Conservation (phyloP, 768 basidiomycete species). For the Termitomyces sp. region DNA sequence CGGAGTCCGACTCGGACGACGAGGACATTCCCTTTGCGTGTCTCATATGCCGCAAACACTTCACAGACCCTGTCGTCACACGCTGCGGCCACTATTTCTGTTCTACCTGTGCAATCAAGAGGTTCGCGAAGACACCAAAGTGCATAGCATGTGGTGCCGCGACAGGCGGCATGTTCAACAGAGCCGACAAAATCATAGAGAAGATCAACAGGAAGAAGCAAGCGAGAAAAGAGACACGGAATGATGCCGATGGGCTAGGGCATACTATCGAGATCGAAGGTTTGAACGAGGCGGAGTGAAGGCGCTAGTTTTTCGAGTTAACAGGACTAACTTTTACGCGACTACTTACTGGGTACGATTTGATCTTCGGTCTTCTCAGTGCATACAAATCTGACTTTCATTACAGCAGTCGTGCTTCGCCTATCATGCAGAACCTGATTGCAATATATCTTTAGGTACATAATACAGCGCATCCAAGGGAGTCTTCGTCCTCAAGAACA, state of each 20-base stretch:
- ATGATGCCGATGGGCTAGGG: conserved; percentile 30
- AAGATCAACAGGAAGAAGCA: conserved; percentile 76
- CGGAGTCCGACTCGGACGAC: conserved; percentile 68
- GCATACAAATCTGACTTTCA: conserved; percentile 1
- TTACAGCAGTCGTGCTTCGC: background rate
- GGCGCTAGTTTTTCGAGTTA: conserved; percentile 20
- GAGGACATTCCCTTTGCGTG: conserved; percentile 99
- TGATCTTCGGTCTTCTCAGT: conserved; percentile 4
- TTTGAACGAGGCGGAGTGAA: conserved; percentile 25
- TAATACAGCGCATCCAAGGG: background rate
- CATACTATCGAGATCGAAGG: conserved; percentile 61
- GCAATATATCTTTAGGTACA: background rate
- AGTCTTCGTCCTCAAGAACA: background rate
- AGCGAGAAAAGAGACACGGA: conserved; percentile 47
- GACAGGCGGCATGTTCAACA: conserved; percentile 95
- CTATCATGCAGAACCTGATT: conserved; percentile 1
- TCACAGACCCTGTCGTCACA: conserved; percentile 93
- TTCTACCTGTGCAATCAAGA: conserved; percentile 91
- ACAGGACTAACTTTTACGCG: background rate
- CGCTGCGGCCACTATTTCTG: conserved; percentile 98
- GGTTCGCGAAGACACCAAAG: conserved; percentile 92
- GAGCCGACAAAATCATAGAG: conserved; percentile 88
- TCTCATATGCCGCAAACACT: conserved; percentile 91
- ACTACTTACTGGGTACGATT: background rate
- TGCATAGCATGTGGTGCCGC: conserved; percentile 92